phyloP scores from a whole-genome alignment of 768 basidiomycete genomes.

The Mycena albidolilacea region DNA sequence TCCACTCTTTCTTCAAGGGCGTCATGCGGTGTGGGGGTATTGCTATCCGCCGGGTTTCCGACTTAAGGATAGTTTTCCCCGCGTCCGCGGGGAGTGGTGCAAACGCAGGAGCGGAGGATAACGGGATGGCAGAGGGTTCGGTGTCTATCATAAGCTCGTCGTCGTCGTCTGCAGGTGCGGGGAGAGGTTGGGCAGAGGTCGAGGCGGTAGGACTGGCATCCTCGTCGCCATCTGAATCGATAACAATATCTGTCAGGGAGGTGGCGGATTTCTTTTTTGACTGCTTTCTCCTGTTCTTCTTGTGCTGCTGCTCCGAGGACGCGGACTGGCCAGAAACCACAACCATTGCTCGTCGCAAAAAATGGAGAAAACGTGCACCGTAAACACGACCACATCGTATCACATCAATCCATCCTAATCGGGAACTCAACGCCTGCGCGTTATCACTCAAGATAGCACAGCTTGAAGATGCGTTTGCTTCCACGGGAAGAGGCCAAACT shows the following conservation, averaged over 20 bases:
- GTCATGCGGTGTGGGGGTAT: slow-evolving; percentile 99
- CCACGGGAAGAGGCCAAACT: slow-evolving; percentile 75
- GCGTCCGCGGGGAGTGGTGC: slow-evolving; percentile 76
- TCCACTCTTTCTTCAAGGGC: slow-evolving; percentile 96
- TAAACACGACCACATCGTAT: slow-evolving; percentile 6
- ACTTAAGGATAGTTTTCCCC: slow-evolving; percentile 71
- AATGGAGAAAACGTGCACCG: neutral
- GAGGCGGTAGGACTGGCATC: slow-evolving; percentile 34
- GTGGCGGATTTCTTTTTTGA: slow-evolving; percentile 52
- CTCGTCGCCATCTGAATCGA: slow-evolving; percentile 51
- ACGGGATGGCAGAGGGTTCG: slow-evolving; percentile 60
- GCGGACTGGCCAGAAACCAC: slow-evolving; percentile 26
- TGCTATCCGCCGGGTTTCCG: slow-evolving; percentile 89
- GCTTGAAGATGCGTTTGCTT: slow-evolving; percentile 61
- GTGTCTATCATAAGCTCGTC: slow-evolving; percentile 76
- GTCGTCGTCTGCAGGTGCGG: slow-evolving; percentile 62
- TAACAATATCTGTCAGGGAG: slow-evolving; percentile 29
- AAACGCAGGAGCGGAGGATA: slow-evolving; percentile 73
- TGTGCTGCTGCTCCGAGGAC: slow-evolving; percentile 35
- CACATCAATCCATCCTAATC: neutral
- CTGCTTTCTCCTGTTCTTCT: slow-evolving; percentile 62
- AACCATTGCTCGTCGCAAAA: slow-evolving; percentile 29
- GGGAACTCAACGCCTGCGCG: slow-evolving; percentile 8
- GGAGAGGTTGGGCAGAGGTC: slow-evolving; percentile 29
- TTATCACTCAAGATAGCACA: slow-evolving; percentile 17